Base-by-base conservation (phyloP, 1,284 basidiomycete species). In the Sporisorium graminicola region DNA sequence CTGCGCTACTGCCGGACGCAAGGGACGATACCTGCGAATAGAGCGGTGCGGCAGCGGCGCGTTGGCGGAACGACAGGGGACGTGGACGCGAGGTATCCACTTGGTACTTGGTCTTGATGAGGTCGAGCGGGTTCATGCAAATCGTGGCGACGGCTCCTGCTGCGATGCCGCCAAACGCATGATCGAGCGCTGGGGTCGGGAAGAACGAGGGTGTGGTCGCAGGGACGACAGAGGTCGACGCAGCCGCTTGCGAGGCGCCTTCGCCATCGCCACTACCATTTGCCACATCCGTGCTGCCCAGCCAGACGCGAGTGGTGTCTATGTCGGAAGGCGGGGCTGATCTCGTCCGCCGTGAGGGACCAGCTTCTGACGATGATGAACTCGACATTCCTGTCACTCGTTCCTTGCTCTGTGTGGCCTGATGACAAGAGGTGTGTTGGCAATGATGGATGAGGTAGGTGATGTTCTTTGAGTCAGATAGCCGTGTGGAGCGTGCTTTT, bases 121-220 rank as follows among this genome's bases (percentile, higher is more conserved):
- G 90, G 87, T 99, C 97, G 44, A 99, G 89, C 5, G 97, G 97
- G 86, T 99, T 95, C 94, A 99, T 97, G 86, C 94, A 95, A 42
- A 98, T 88, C 53, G 95, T 95, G 27, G 95, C 93, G 74, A 92
- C 91, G 61, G 94, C 91, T 50, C 96, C 97, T 35, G 96, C 96
- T 49, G 93, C 93, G 65, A 99, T 90, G 61, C 97, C 96, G 49
- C 94, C 94, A 59, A 92, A 90, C 22, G 96, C 95, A 91, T 98
- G 95, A 86, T 98, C 95, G 90, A 84, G 66, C 6, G 84, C 84
- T 0, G 80, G 78, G 0, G 78, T 75, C 16, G 82, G 74, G 29
- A 85, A 82, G 62, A 77, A 85, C 49, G 83, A 78, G 3, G 53
- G 63, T 1, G 68, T 55, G 2, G 49, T 50, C 33, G 8, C 26